Evolutionary conservation across 192 early-diverging fungal genomes (phyloP), one percentile per base, ranked within the genome.

Genomic region (Backusella westeae): DNA sequence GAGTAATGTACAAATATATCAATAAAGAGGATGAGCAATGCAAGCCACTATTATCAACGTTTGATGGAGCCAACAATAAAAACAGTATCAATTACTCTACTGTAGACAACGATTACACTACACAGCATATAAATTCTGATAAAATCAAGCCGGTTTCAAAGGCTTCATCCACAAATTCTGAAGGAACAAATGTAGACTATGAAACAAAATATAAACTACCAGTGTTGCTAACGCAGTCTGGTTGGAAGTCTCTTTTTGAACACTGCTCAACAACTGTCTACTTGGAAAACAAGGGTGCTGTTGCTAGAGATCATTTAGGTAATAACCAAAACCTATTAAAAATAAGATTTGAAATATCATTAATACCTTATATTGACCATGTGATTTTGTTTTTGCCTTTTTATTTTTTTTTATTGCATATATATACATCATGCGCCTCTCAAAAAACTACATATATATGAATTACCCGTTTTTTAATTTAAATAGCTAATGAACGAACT

Each of bases 261-360:
- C 23, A 66, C 29, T 42, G 68, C 29, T 70, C 78, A 5, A 42
- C 80, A 8, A 78, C 87, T 2, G 67, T 85, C 14, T 71, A 66
- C 0, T 86, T 94, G 17, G 90, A 94, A 34, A 94, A 93, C 83
- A 92, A 90, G 78, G 90, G 89, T 70, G 92, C 90, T 49, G 91
- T 93, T 34, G 93, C 93, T 56, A 85, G 93, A 77, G 93, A 94
- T 78, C 92, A 94, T 72, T 86, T 94, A 34, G 90, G 87, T 91
- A 85, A 75, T 74, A 67, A 34, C n/a, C 35, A 39, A 36, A 69
- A 36, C 9, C 67, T 69, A 35, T 39, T 42, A 41, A 63, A 63
- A 63, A 63, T 63, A 63, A 63, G 38, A n/a, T 66, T 71, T 46
- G 23, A 41, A 41, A 21, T 39, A 44, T 8, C 19, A 77, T 4